phyloP scores from a whole-genome alignment of 768 basidiomycete genomes.

The Mycena metata region DNA sequence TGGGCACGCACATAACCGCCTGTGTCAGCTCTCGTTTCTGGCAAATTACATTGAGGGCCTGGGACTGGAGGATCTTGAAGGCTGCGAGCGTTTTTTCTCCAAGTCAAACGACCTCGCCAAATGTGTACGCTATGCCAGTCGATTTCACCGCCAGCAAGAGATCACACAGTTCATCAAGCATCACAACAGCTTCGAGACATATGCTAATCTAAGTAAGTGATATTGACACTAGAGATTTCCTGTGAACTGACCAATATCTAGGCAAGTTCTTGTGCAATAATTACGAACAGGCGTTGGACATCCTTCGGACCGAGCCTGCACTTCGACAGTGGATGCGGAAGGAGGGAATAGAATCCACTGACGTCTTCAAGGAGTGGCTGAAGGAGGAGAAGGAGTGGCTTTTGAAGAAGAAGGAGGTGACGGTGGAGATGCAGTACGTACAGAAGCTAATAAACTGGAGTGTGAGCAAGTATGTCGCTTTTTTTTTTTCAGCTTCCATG shows the following conservation, averaged over 20 bases:
- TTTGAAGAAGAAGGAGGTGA: background rate
- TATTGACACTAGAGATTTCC: no score
- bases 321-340: slow-evolving; percentile 10
- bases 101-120: slow-evolving; percentile 19
- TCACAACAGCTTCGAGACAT: slow-evolving; percentile 1
- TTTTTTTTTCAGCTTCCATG: no score
- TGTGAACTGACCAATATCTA: background rate
- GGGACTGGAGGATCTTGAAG: slow-evolving; percentile 31
- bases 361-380: background rate
- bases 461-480: background rate
- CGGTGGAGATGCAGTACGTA: slow-evolving; percentile 16
- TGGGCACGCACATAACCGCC: slow-evolving; percentile 24
- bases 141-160: background rate
- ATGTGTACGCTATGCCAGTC: background rate
- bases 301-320: no score
- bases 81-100: slow-evolving; percentile 32
- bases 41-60: slow-evolving; percentile 23
- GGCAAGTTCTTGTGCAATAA: background rate
- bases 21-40: slow-evolving; percentile 26
- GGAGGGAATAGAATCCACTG: background rate
- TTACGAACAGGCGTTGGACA: background rate
- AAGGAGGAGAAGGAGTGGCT: slow-evolving; percentile 7
- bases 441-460: slow-evolving; percentile 18
- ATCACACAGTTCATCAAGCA: background rate
- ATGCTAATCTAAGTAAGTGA: background rate